A percentile compares a stretch with the other conserved stretches of the same genome.
Conservation (phyloP, 257 asterid genomes). For the Ehretia macrophylla region DNA sequence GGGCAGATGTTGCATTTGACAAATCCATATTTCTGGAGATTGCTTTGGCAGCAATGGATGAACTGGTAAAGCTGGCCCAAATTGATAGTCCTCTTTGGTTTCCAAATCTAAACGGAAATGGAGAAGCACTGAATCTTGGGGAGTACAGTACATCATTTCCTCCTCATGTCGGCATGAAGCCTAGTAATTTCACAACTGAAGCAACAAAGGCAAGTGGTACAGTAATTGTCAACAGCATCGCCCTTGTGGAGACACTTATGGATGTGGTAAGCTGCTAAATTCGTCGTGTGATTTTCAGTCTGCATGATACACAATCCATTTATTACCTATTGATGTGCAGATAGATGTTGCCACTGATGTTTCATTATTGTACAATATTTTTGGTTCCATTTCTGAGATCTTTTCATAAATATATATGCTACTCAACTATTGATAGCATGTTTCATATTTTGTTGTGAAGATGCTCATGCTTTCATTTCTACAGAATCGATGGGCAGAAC, state of each 20-base stretch:
- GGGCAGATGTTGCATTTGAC: conserved; percentile 36
- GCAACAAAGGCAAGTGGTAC: conserved; percentile 73
- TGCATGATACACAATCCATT: not conserved
- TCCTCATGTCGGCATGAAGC: conserved; percentile 57
- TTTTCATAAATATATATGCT: not conserved
- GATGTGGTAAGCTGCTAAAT: conserved; percentile 46
- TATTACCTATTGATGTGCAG: no score
- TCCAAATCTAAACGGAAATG: conserved; percentile 40
- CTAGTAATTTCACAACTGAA: conserved; percentile 46
- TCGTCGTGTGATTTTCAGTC: not conserved
- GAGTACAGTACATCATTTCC: conserved; percentile 59
- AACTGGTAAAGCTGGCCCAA: conserved; percentile 66
- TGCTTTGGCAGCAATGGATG: conserved; percentile 65
- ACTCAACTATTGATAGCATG: not conserved
- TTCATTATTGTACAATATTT: no score
- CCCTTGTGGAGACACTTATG: conserved; percentile 66
- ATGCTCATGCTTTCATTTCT: not conserved
- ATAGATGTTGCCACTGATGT: no score
- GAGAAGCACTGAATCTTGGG: conserved; percentile 52
- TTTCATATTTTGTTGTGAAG: not conserved
- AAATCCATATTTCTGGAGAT: conserved; percentile 46
- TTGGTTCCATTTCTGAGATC: no score
- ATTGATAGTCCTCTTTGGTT: conserved; percentile 65
- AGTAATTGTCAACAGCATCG: conserved; percentile 35
- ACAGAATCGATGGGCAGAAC: conserved; percentile 64